A percentile compares a stretch with the other conserved stretches of the same genome.
Evolutionary conservation across 768 basidiomycete species (phyloP).

Genomic region (Suillus fuscotomentosus): DNA sequence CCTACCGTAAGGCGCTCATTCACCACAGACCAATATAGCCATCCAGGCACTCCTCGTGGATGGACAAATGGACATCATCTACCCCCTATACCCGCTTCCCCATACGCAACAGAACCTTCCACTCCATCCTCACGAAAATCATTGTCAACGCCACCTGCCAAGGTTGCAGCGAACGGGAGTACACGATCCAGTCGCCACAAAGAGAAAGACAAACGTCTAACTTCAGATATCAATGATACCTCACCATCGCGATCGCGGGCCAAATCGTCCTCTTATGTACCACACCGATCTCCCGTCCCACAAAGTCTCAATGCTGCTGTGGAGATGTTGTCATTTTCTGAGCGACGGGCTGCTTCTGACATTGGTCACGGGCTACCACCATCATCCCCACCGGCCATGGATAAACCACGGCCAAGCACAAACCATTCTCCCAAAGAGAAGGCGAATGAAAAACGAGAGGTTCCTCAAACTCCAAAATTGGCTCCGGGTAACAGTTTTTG

Average conservation of each 20-base stretch:
- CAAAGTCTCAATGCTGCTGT: conserved; percentile 74
- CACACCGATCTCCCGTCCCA: conserved; percentile 54
- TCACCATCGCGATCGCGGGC: conserved; percentile 46
- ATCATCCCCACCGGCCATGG: conserved; percentile 19
- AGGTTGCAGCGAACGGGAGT: conserved; percentile 26
- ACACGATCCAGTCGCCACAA: conserved; percentile 23
- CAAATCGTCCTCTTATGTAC: conserved; percentile 55
- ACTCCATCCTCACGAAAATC: conserved; percentile 54
- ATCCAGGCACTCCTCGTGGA: conserved; percentile 28
- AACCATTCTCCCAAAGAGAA: conserved; percentile 21
- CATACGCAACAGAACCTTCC: conserved; percentile 61
- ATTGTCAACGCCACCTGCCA: conserved; percentile 29
- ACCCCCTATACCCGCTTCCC: conserved; percentile 69
- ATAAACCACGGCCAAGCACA: conserved; percentile 31
- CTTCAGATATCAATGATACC: conserved; percentile 35
- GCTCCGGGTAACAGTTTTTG: conserved; percentile 33
- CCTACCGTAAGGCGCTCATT: conserved; percentile 30
- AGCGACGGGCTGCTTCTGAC: conserved; percentile 29
- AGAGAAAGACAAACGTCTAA: conserved; percentile 33
- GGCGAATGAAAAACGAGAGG: conserved; percentile 30
- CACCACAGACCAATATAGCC: conserved; percentile 29
- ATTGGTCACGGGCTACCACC: conserved; percentile 19
- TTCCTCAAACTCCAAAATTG: conserved; percentile 45
- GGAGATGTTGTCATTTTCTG: conserved; percentile 50
- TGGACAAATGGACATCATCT: conserved; percentile 44